Conservation (phyloP, 257 asterid genomes). For the Petrea volubilis region DNA sequence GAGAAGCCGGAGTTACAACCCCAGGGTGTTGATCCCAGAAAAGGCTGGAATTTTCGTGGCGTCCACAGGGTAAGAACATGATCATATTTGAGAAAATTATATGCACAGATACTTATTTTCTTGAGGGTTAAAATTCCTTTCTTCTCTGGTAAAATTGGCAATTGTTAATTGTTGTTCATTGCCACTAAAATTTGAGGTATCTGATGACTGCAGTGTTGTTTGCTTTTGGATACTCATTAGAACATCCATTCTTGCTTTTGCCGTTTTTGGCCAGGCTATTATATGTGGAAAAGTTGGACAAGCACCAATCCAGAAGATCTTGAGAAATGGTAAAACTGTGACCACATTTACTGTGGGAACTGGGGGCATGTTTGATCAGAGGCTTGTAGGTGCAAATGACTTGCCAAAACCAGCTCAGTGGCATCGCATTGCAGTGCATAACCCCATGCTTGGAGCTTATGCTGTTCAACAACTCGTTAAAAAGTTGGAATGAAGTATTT, state of each 20-base stretch:
- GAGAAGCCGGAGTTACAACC: constrained; percentile 65
- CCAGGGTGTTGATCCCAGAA: constrained; percentile 86
- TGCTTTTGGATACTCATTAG: neutral
- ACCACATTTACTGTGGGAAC: constrained; percentile 93
- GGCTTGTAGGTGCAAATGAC: constrained; percentile 50
- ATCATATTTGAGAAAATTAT: neutral
- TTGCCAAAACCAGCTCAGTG: constrained; percentile 90
- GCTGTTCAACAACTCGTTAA: constrained; percentile 86
- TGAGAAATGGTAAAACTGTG: constrained; percentile 84
- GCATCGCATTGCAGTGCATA: constrained; percentile 97
- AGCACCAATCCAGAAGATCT: constrained; percentile 88
- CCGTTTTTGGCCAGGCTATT: constrained; percentile 56
- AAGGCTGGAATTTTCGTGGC: constrained; percentile 94
- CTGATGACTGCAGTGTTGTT: neutral
- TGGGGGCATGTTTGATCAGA: constrained; percentile 95
- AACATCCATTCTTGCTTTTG: neutral
- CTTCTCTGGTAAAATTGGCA: constrained; percentile 10
- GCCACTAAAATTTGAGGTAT: neutral
- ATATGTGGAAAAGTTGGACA: constrained; percentile 92
- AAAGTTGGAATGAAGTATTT: constrained; percentile 47
- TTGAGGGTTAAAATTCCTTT: neutral
- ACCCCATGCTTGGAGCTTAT: constrained; percentile 79
- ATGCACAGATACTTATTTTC: neutral
- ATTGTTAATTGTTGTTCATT: neutral
- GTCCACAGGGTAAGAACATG: constrained; percentile 72